These are phyloP conservation scores for Microcyclospora tardicrescens DNA, from an alignment of 2,329 filamentous ascomycete species.

Conservation along the genomic window DNA sequence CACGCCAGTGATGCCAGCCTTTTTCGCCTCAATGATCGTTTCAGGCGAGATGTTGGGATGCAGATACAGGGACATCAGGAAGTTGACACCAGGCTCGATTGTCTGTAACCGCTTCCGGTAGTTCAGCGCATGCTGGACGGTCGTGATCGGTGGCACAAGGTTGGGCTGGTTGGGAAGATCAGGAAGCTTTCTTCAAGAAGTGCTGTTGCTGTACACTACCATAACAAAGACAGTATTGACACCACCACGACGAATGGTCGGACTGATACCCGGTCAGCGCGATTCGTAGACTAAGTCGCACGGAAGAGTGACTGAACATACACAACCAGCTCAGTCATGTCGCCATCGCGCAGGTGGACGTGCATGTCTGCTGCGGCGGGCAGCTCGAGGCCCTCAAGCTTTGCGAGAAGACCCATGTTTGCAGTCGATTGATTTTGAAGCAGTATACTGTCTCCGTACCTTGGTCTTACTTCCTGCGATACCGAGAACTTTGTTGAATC, in stretches of 20 bases:
- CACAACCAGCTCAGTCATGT: constrained; percentile 38
- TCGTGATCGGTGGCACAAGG: constrained; percentile 38
- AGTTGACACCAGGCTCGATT: constrained; percentile 37
- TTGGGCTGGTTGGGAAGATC: constrained; percentile 29
- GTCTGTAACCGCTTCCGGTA: constrained; percentile 32
- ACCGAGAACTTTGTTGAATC: no score
- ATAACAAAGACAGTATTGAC: constrained; percentile 43
- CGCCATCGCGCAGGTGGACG: constrained; percentile 40
- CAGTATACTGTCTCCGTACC: no score
- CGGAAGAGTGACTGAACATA: constrained; percentile 3
- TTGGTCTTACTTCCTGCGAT: not conserved
- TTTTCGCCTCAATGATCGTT: constrained; percentile 57
- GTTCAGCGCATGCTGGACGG: constrained; percentile 33
- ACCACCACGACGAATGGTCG: constrained; percentile 38
- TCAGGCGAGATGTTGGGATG: constrained; percentile 36
- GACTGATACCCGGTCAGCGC: constrained; percentile 17
- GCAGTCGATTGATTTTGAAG: no score
- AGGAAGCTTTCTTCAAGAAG: not conserved
- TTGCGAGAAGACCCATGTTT: constrained; percentile 17
- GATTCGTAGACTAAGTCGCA: no score
- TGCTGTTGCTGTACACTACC: constrained; percentile 23
- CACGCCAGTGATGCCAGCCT: constrained; percentile 57
- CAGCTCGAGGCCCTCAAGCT: constrained; percentile 32
- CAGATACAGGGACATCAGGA: constrained; percentile 40
- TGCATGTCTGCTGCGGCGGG: constrained; percentile 38